Evolutionary conservation across 768 basidiomycete species (phyloP).

Genomic region (Amyloporia xantha): DNA sequence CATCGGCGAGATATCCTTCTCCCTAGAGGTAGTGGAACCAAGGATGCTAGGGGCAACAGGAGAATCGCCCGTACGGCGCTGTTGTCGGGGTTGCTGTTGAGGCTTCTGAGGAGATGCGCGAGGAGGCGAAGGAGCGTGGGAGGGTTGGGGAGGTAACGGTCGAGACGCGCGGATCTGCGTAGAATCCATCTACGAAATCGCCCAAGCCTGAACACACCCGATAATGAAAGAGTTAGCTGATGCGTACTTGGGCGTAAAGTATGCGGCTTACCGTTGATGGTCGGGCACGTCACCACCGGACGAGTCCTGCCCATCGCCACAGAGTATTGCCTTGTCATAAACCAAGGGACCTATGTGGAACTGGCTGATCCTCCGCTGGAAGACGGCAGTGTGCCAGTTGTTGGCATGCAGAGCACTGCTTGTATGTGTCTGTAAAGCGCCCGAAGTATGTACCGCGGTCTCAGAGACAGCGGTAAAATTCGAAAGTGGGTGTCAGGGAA

Average conservation of each 20-base stretch:
- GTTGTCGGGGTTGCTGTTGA: too few species aligned
- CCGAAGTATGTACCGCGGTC: slow-evolving; percentile 73
- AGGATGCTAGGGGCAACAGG: slow-evolving; percentile 36
- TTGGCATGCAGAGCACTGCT: slow-evolving; percentile 38
- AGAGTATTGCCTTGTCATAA: slow-evolving; percentile 40
- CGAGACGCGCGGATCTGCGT: too few species aligned
- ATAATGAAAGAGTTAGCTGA: too few species aligned
- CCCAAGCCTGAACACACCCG: too few species aligned
- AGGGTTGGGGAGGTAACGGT: too few species aligned
- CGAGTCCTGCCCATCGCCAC: slow-evolving; percentile 34
- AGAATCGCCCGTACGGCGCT: slow-evolving; percentile 45
- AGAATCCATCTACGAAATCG: too few species aligned
- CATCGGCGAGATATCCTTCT: slow-evolving; percentile 68
- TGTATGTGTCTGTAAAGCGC: slow-evolving; percentile 39
- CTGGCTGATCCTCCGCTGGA: slow-evolving; percentile 68
- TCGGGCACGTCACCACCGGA: slow-evolving; percentile 9
- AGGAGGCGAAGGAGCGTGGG: too few species aligned
- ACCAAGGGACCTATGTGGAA: slow-evolving; percentile 85
- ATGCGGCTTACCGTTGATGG: slow-evolving; percentile 47
- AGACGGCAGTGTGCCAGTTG: slow-evolving; percentile 74
- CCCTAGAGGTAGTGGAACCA: slow-evolving; percentile 35
- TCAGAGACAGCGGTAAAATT: slow-evolving; percentile 59
- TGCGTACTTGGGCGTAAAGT: too few species aligned
- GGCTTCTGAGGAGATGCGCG: too few species aligned
- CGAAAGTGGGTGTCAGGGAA: slow-evolving; percentile 28